Evolutionary conservation across 176 grass and related monocot species (phyloP), one percentile per base, ranked within the genome.

Genomic region (Raddia guianensis): DNA sequence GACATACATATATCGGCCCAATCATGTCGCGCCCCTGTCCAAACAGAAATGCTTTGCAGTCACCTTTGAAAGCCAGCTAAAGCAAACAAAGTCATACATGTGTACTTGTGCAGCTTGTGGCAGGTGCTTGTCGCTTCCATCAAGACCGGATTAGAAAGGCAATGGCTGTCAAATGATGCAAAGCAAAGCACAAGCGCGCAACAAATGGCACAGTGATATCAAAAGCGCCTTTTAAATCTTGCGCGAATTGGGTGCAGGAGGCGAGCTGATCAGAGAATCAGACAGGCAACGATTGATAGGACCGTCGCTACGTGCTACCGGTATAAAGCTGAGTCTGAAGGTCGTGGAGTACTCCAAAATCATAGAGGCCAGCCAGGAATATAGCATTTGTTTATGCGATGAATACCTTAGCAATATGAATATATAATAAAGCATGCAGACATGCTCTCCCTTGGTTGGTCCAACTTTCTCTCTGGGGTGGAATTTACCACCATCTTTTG

Each of bases 71-170:
- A 73, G 59, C 58, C 37, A 40, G 37, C 37, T 40, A 40, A 40
- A 40, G 58, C 27, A 58, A 57, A 40, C 58, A 7, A 66, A 59
- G 8, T 49, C 84, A 86, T 80, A 32, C 43, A 86, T 73, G 43
- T 49, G 58, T 48, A 65, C 70, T 75, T 63, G 15, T 47, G 15
- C 57, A 63, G 32, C 87, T 89, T 89, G 77, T 52, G 62, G 42
- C 56, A 81, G 77, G 74, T 73, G 12, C 43, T 51, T 89, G 87
- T 81, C 50, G 34, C 77, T 81, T 70, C 63, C 54, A 49, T 48
- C 55, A 81, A 85, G 40, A 84, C 37, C 48, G 21, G 9, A 19
- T 70, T 53, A 69, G 20, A 77, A 85, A 65, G 77, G 56, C 34
- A 73, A 40, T 44, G 37, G n/a, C 78, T 42, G 51, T 64, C 52